A percentile compares a stretch with the other conserved stretches of the same genome.
Evolutionary conservation across 2,329 filamentous ascomycete genomes (phyloP).

Genomic region (Didymella pomorum): DNA sequence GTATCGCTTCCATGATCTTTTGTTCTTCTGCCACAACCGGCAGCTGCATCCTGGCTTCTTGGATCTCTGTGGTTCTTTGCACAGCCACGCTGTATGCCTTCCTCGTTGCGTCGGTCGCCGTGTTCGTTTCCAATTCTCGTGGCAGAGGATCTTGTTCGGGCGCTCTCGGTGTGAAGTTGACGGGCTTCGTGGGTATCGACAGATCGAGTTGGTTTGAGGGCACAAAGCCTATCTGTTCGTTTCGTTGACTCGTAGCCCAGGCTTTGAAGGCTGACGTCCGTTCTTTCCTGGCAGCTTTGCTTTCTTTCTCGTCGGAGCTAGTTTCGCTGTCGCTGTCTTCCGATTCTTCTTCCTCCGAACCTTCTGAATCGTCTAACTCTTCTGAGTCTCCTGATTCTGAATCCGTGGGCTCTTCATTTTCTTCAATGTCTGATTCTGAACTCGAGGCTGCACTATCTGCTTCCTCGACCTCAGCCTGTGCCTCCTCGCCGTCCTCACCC

Average conservation of each 20-base stretch:
- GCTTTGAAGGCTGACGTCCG: slow-evolving; percentile 81
- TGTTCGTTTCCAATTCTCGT: slow-evolving; percentile 67
- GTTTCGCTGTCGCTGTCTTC: slow-evolving; percentile 45
- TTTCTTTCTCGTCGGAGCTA: slow-evolving; percentile 45
- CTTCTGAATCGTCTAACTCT: slow-evolving; percentile 34
- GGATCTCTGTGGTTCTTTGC: slow-evolving; percentile 73
- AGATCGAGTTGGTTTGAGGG: slow-evolving; percentile 55
- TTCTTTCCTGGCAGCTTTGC: slow-evolving; percentile 52
- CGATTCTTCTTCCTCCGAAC: slow-evolving; percentile 49
- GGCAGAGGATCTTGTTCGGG: slow-evolving; percentile 76
- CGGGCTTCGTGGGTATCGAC: slow-evolving; percentile 58
- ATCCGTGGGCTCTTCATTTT: slow-evolving; percentile 12
- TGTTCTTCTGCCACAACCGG: slow-evolving; percentile 96
- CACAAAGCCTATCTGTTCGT: slow-evolving; percentile 77
- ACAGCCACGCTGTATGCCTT: slow-evolving; percentile 81
- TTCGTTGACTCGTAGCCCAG: slow-evolving; percentile 88
- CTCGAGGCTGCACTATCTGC: background rate
- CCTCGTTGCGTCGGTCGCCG: slow-evolving; percentile 64
- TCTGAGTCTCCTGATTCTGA: slow-evolving; percentile 23
- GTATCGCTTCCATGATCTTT: slow-evolving; percentile 96
- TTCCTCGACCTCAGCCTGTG: slow-evolving; percentile 21
- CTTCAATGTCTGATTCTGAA: slow-evolving; percentile 17
- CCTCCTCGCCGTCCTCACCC: slow-evolving; percentile 47
- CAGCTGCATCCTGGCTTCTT: slow-evolving; percentile 78
- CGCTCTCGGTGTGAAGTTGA: slow-evolving; percentile 71